Base-by-base conservation (phyloP, 352 stramenopile species). In the Pythium dissotocum region DNA sequence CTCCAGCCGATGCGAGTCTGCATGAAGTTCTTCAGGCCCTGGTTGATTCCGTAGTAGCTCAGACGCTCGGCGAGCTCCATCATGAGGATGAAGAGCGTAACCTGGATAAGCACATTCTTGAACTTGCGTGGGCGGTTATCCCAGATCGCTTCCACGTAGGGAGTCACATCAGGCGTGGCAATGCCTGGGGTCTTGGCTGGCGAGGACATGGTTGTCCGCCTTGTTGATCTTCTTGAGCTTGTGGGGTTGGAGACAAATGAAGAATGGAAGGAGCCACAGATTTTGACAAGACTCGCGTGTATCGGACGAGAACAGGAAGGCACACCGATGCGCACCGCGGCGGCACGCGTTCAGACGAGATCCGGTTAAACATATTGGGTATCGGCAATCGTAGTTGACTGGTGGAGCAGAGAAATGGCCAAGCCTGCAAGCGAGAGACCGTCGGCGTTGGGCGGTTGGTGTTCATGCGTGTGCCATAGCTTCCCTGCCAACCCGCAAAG, bases 21-120 rank as follows among this genome's bases (percentile, higher is more conserved):
- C 60, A 90, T 87, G 46, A 89, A 96, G 74, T 96, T 95, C 78
- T 94, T 94, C 36, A 95, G 77, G 0, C 84, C 87, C 58, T 95
- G 87, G 65, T 95, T 95, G 69, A 96, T 95, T 46, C 87, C 87
- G 49, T 94, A 96, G 68, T 95, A 96, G 51, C 87, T 94, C 49
- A 90, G 67, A 53, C 82, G 79, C 61, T 90, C 80, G 51, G 82
- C 78, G 16, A 90, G 65, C 57, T 90, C 80, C 70, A 90, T 71
- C 26, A 88, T 42, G 18, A 90, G 70, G 65, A 90, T 78, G 70
- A 86, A 89, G 26, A 79, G 66, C 52, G 75, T 86, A 44, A 91
- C 83, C 65, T 88, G 77, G 62, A 90, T 33, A 30, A 91, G 52
- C 36, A 89, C 79, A 35, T 79, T 79, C 59, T 79, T 73, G 62